Evolutionary conservation across 345 rosid genomes (phyloP), one percentile per base, ranked within the genome.

Genomic region (Gossypium raimondii): DNA sequence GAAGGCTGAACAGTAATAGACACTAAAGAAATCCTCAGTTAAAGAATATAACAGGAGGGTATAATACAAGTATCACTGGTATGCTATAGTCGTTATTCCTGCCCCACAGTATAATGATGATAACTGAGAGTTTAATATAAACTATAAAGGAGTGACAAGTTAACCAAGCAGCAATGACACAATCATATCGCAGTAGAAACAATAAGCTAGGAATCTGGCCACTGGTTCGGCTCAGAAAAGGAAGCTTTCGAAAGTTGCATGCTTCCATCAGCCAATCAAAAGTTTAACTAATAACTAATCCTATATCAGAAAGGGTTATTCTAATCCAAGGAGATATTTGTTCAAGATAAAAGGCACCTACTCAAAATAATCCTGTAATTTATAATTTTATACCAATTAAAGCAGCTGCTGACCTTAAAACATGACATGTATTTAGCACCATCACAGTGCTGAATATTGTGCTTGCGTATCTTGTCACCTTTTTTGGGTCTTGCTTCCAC

Each of bases 371-470:
- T 34, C 61, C 64, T 51, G 63, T 48, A 66, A 74, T 53, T 53
- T 18, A 75, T 27, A 58, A 69, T 74, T 57, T 50, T 27, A 76
- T 27, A 63, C 64, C 72, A 67, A 63, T 64, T 51, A 70, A 68
- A 81, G 57, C 70, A 72, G 83, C 24, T 18, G 45, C 89, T 25
- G 64, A 93, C 99, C 97, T 96, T 96, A 56, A 93, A 78, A 85
- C 80, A 93, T 70, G 99, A 93, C 99, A 96, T 96, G 78, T 96
- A 96, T 71, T 88, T 79, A 76, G 88, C 83, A 80, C 97, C 97
- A 82, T 96, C 99, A 73, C 79, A 84, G 63, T 75, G 88, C 73
- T 85, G 78, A 75, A 86, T 75, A 76, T 86, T 85, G 78, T 65
- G 86, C 81, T 79, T 87, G 57, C 72, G 87, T 76, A 88, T 64